Base-by-base conservation (phyloP, 495 filamentous ascomycete genomes). In the Pseudomonodictys pantanalensis region DNA sequence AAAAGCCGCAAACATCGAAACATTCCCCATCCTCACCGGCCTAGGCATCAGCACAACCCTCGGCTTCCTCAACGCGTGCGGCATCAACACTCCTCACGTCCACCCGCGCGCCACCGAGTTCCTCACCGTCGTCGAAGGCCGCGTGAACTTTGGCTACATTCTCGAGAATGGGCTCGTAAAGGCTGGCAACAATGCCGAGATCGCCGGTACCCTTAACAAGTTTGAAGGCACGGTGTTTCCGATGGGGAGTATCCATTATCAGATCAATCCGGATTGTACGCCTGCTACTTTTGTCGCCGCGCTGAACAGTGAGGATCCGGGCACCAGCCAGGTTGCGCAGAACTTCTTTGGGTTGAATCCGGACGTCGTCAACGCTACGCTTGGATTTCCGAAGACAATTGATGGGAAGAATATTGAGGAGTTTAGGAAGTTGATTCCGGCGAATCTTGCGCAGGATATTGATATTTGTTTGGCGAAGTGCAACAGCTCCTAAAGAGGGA, bases 191-290 rank as follows among this genome's bases (percentile, higher is more conserved):
- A 44, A 18, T 20, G 26, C 52, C 33, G 66, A 71, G 47, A 67
- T 79, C 56, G 70, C 64, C 43, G 71, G 69, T 58, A 74, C 65
- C 12, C 53, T 78, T 2, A 56, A 62, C 26, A 69, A 70, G 48
- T 73, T 75, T 60, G 71, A 78, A 50, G 73, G 70, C 26, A 78
- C 79, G 10, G 70, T 77, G 6, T 81, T 81, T 67, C 78, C 73
- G 47, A 65, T 70, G 66, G 81, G 79, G 22, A 63, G 67, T 12
- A 70, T 84, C 41, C 81, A 84, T 68, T 75, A 73, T 35, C 75
- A 84, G 68, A 76, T 75, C 64, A 84, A 84, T 71, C 72, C 73
- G 0, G 72, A 69, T 24, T 84, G 81, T 69, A 73, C 76, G 15
- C 56, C 71, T n/a, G 76, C 76, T 2, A 64, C 72, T 0, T 82